phyloP scores from a whole-genome alignment of 352 stramenopile genomes.

The Phytophthora pseudosyringae region DNA sequence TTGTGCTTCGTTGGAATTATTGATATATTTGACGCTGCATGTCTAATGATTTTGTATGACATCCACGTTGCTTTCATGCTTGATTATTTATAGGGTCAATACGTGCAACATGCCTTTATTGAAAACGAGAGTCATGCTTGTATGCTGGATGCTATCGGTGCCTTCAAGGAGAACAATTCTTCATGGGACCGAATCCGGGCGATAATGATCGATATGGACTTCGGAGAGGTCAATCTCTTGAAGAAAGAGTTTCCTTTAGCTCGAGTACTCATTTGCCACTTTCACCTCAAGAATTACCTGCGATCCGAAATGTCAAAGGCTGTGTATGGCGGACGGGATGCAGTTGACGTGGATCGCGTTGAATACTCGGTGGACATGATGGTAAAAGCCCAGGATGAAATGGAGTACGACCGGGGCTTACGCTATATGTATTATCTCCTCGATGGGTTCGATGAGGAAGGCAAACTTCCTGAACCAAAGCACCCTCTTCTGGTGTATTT shows the following conservation, averaged over 20 bases:
- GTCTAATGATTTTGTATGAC: no score
- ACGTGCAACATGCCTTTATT: neutral
- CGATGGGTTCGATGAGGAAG: neutral
- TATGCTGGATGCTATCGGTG: neutral
- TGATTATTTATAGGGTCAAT: neutral
- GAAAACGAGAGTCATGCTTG: neutral
- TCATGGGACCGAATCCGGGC: no score
- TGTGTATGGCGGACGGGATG: neutral
- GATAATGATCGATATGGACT: slow-evolving; percentile 7
- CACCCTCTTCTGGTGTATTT: slow-evolving; percentile 5
- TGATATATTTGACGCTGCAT: no score
- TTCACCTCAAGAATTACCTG: neutral
- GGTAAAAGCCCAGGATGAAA: neutral
- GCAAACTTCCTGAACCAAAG: neutral
- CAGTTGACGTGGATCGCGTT: neutral
- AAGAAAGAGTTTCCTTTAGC: slow-evolving; percentile 1
- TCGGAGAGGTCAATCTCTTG: neutral
- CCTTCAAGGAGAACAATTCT: slow-evolving; percentile 11
- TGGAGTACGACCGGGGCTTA: neutral
- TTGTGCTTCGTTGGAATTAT: no score
- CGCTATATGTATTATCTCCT: neutral
- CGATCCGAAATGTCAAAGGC: neutral
- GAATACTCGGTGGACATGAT: neutral
- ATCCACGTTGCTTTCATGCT: no score
- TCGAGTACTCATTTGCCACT: neutral